Conservation (phyloP, 306 rosid species). For the Betula pendula region DNA sequence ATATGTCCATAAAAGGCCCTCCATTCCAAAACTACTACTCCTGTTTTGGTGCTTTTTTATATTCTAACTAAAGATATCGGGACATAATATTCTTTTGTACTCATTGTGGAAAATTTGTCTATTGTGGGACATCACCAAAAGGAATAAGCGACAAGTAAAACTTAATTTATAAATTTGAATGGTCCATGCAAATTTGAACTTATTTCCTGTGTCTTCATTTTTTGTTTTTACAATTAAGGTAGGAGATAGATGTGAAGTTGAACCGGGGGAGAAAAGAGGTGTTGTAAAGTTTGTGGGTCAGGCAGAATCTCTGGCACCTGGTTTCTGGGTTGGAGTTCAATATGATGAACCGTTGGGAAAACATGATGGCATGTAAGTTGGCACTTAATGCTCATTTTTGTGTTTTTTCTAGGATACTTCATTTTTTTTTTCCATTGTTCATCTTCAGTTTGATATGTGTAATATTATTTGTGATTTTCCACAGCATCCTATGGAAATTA, state of each 20-base stretch:
- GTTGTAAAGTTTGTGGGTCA: conserved; percentile 68
- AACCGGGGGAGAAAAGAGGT: conserved; percentile 86
- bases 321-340: conserved; percentile 93
- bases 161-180: background rate
- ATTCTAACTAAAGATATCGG: background rate
- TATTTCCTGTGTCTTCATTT: conserved; percentile 3
- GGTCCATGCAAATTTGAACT: background rate
- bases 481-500: background rate
- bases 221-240: conserved; percentile 48
- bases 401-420: conserved; percentile 12
- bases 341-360: conserved; percentile 98
- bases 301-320: conserved; percentile 82
- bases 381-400: background rate
- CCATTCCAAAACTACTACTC: background rate
- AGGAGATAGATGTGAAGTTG: conserved; percentile 94
- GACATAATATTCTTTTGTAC: background rate
- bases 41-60: background rate
- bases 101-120: background rate
- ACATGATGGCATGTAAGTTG: conserved; percentile 88
- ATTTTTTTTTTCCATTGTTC: background rate
- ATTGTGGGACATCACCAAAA: background rate
- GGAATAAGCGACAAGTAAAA: background rate
- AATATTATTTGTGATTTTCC: background rate
- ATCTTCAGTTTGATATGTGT: background rate
- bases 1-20: background rate